Conservation (phyloP, 805 yeast genomes). For the Hanseniaspora meyeri region DNA sequence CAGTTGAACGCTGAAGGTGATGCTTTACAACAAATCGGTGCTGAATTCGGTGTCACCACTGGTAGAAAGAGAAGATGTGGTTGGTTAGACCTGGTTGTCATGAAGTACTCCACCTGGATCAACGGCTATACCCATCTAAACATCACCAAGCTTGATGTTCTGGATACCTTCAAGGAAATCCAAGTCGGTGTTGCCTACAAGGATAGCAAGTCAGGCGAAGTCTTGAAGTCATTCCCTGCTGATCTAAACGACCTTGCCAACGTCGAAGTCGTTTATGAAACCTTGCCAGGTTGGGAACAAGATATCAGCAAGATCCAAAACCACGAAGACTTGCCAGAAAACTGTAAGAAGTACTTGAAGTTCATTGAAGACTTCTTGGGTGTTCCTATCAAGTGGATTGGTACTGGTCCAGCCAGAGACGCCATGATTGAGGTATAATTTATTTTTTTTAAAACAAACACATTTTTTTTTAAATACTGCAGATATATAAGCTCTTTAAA, state of each 20-base stretch:
- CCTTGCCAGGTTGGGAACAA: slow-evolving; percentile 88
- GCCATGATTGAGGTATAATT: slow-evolving; percentile 63
- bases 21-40: slow-evolving; percentile 79
- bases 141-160: slow-evolving; percentile 89
- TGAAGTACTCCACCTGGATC: slow-evolving; percentile 79
- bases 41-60: slow-evolving; percentile 94
- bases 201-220: slow-evolving; percentile 52
- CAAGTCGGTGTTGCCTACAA: slow-evolving; percentile 77
- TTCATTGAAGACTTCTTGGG: slow-evolving; percentile 74
- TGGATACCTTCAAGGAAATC: slow-evolving; percentile 80
- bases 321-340: slow-evolving; percentile 72
- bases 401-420: slow-evolving; percentile 96
- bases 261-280: slow-evolving; percentile 83
- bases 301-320: slow-evolving; percentile 62
- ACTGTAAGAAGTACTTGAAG: slow-evolving; percentile 72
- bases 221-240: slow-evolving; percentile 76
- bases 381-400: slow-evolving; percentile 91
- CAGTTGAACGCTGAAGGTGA: slow-evolving; percentile 82
- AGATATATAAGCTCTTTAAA: too few relatives aligned
- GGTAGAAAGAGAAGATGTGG: slow-evolving; percentile 99
- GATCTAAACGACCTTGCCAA: slow-evolving; percentile 70
- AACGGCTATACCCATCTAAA: slow-evolving; percentile 92
- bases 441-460: too few relatives aligned
- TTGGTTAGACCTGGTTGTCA: slow-evolving; percentile 92
- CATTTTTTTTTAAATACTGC: too few relatives aligned